Evolutionary conservation across 2,329 filamentous ascomycete genomes (phyloP).

Genomic region (Sclerotinia spermophila): DNA sequence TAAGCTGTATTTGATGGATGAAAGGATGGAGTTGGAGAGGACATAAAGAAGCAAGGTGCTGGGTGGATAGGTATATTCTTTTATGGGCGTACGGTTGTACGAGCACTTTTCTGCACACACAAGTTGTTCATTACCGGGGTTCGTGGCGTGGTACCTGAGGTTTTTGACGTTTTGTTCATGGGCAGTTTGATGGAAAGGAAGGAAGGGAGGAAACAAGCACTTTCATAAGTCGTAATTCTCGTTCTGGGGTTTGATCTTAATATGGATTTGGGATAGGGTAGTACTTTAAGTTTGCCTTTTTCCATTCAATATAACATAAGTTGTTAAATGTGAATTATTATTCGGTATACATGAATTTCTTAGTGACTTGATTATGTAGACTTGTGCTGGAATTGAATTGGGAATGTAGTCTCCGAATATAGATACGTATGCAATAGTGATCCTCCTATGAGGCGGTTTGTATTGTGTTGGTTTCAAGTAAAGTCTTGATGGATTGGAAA

Average conservation of each 20-base stretch:
- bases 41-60: slow-evolving; percentile 4
- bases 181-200: neutral
- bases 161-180: neutral
- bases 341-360: neutral
- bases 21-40: neutral
- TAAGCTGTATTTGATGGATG: slow-evolving; percentile 41
- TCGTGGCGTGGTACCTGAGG: slow-evolving; percentile 3
- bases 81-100: slow-evolving; percentile 6
- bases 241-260: neutral
- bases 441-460: neutral
- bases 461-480: neutral
- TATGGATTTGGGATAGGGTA: neutral
- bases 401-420: neutral
- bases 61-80: neutral
- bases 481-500: neutral
- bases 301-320: neutral
- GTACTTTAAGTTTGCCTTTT: neutral
- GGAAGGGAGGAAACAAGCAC: neutral
- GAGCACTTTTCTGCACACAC: slow-evolving; percentile 5
- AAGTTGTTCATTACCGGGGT: slow-evolving; percentile 9
- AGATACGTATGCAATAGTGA: neutral
- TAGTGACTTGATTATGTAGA: neutral
- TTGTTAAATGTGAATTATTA: neutral
- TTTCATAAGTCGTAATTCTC: neutral
- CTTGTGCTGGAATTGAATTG: neutral